Evolutionary conservation across 2,329 filamentous ascomycete species (phyloP).

Genomic region (Aureobasidium sp.): DNA sequence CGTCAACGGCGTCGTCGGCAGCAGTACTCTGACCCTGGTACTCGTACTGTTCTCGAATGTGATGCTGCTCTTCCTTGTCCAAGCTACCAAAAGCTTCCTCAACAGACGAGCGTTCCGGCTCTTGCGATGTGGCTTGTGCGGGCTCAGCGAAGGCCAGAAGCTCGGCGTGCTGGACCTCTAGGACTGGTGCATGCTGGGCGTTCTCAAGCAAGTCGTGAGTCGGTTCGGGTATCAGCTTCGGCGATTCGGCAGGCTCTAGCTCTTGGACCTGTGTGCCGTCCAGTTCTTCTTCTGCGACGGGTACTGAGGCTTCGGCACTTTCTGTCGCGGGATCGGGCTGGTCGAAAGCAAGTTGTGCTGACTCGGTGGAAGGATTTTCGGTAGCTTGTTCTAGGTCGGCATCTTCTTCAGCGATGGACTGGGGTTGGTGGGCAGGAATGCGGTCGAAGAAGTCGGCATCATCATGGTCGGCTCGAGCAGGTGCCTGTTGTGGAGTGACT

Average conservation of each 20-base stretch:
- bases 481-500: background rate
- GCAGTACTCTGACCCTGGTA: conserved; percentile 38
- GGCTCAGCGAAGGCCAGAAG: background rate
- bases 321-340: background rate
- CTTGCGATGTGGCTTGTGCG: background rate
- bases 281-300: background rate
- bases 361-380: background rate
- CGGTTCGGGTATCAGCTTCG: background rate
- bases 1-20: conserved; percentile 38
- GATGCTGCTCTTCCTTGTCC: background rate
- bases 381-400: background rate
- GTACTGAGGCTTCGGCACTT: background rate
- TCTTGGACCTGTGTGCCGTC: background rate
- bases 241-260: background rate
- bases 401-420: background rate
- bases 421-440: background rate
- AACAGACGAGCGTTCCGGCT: background rate
- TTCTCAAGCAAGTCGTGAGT: background rate
- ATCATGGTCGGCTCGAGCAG: background rate
- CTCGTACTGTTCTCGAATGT: conserved; percentile 30
- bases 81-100: background rate
- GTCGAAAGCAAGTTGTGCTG: background rate
- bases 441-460: conserved; percentile 7
- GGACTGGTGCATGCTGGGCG: background rate
- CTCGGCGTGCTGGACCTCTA: background rate